Conservation (phyloP, 164 flowering plant genomes). For the Hamamelis virginiana region DNA sequence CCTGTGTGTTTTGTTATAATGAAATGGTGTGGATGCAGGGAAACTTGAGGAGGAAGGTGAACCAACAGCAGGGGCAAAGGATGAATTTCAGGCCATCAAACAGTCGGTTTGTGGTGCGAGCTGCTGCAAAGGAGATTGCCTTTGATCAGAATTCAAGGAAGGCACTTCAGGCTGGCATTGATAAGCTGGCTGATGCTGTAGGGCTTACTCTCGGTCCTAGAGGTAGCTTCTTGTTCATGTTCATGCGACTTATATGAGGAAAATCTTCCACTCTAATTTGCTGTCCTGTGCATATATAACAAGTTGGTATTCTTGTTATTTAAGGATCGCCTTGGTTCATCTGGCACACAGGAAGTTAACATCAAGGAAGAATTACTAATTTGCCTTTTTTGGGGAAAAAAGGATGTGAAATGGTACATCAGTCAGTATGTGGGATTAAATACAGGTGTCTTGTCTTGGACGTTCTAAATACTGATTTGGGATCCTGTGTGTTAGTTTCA, state of each 20-base stretch:
- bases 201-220: conserved; percentile 98
- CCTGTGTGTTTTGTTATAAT: neutral
- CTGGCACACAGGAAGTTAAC: no score
- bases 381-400: no score
- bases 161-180: conserved; percentile 87
- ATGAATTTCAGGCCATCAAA: conserved; percentile 40
- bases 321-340: no score
- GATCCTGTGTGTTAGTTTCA: no score
- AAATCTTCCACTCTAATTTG: no score
- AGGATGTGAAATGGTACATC: no score
- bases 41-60: conserved; percentile 43
- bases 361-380: no score
- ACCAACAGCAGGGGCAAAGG: conserved; percentile 39
- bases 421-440: no score
- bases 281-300: no score
- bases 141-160: conserved; percentile 84
- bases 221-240: conserved; percentile 41
- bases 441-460: no score
- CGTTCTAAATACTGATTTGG: no score
- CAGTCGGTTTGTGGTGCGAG: conserved; percentile 57
- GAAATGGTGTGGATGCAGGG: conserved; percentile 31
- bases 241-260: neutral
- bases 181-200: conserved; percentile 94
- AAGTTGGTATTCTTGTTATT: no score
- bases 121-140: conserved; percentile 81